Conservation (phyloP, 441 rosid genomes). For the Adansonia madagascariensis region DNA sequence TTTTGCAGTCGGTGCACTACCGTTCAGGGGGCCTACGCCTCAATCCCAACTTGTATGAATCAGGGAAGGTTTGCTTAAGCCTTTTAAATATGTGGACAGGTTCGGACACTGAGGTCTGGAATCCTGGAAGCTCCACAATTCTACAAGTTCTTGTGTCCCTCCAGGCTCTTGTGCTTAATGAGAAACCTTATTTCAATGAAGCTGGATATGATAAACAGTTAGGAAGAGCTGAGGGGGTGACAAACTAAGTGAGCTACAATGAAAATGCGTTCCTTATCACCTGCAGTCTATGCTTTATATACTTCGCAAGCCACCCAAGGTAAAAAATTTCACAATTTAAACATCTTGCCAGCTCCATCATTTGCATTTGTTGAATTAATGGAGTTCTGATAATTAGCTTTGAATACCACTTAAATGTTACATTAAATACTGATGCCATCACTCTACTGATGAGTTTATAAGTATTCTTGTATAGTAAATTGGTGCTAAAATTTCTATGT, state of each 20-base stretch:
- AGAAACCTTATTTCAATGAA: constrained; percentile 93
- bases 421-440: neutral
- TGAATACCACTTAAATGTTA: neutral
- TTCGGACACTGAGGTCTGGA: constrained; percentile 86
- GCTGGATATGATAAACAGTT: constrained; percentile 87
- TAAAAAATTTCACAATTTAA: constrained; percentile 33
- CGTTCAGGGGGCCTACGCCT: constrained; percentile 86
- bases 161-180: constrained; percentile 95
- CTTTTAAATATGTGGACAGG: constrained; percentile 93
- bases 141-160: constrained; percentile 95
- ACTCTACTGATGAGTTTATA: neutral
- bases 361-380: constrained; percentile 10
- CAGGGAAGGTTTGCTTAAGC: constrained; percentile 90
- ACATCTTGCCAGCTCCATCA: neutral
- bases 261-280: constrained; percentile 82
- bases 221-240: constrained; percentile 90
- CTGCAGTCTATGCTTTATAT: constrained; percentile 83
- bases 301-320: constrained; percentile 80
- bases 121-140: constrained; percentile 68
- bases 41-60: constrained; percentile 90
- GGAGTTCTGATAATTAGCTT: neutral
- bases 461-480: neutral
- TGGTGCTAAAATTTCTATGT: neutral
- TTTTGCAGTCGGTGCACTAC: constrained; percentile 77
- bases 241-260: constrained; percentile 81